These are phyloP conservation scores for Penicillium polonicum DNA, from an alignment of 2,329 filamentous ascomycete species.

Conservation along the genomic window DNA sequence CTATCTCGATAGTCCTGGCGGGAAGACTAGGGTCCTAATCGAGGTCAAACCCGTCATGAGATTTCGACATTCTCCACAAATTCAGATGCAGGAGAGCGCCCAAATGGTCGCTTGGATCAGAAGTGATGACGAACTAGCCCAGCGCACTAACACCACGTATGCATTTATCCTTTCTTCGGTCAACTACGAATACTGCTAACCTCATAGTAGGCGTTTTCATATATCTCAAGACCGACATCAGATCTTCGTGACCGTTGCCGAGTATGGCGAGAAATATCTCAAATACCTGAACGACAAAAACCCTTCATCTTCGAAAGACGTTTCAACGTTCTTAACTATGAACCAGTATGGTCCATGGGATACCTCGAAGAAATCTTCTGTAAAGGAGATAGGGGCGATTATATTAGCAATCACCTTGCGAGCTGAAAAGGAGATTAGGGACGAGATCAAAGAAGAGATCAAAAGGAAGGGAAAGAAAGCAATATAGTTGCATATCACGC, in stretches of 20 bases:
- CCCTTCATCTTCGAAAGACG: background rate
- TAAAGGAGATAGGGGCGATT: background rate
- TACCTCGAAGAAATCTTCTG: accelerated
- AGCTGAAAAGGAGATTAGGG: background rate
- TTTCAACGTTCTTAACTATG: background rate
- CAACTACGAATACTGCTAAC: background rate
- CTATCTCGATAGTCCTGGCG: background rate
- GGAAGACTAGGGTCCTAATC: background rate
- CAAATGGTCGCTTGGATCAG: background rate
- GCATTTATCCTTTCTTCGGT: background rate
- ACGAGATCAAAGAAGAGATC: background rate
- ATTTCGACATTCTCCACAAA: accelerated
- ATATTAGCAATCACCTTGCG: background rate
- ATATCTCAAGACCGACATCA: background rate
- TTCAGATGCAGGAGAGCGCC: background rate
- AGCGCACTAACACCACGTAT: background rate
- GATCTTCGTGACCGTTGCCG: background rate
- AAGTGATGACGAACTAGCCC: background rate
- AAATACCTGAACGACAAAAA: background rate
- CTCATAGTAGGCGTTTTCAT: background rate
- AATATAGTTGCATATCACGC: background rate
- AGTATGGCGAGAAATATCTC: background rate
- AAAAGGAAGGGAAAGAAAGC: background rate
- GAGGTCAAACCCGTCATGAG: background rate
- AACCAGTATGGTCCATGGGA: background rate